phyloP scores from a whole-genome alignment of 108 stramenopile species.

The Epithemia pelagica region DNA sequence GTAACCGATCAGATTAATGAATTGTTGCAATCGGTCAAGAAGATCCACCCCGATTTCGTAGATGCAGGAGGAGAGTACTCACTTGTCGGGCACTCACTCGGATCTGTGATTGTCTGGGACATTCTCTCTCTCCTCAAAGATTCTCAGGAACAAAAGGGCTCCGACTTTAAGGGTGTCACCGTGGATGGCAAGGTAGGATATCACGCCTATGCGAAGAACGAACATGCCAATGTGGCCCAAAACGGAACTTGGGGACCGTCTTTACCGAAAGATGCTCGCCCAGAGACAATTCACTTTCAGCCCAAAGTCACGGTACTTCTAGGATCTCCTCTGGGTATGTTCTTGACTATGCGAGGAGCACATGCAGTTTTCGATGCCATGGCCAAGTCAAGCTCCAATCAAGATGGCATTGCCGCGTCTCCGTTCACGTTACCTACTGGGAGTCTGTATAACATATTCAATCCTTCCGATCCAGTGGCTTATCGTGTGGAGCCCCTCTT shows the following conservation, averaged over 20 bases:
- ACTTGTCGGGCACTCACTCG: conserved; percentile 80
- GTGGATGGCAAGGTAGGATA: conserved; percentile 14
- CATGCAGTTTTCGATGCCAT: conserved; percentile 71
- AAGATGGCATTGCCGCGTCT: conserved; percentile 10
- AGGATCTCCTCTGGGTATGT: conserved; percentile 76
- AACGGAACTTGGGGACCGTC: conserved; percentile 74
- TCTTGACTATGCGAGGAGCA: conserved; percentile 71
- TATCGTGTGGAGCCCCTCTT: conserved; percentile 72
- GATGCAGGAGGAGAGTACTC: conserved; percentile 46
- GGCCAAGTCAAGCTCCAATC: conserved; percentile 19
- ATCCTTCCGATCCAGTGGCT: conserved; percentile 75
- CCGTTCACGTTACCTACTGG: conserved; percentile 67
- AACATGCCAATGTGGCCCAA: conserved; percentile 9
- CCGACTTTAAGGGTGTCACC: conserved; percentile 6
- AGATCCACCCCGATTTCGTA: conserved; percentile 53
- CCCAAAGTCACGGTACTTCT: conserved; percentile 68
- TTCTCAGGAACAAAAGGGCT: neutral
- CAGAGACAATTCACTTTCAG: conserved; percentile 54
- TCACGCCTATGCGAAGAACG: conserved; percentile 34
- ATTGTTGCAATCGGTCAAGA: conserved; percentile 44
- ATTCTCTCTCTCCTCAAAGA: conserved; percentile 64
- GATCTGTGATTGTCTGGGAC: conserved; percentile 86
- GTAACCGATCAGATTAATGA: conserved; percentile 63
- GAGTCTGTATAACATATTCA: conserved; percentile 70
- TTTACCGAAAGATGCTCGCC: conserved; percentile 39